Conservation (phyloP, 129 eudicot species). For the Tanacetum coccineum region DNA sequence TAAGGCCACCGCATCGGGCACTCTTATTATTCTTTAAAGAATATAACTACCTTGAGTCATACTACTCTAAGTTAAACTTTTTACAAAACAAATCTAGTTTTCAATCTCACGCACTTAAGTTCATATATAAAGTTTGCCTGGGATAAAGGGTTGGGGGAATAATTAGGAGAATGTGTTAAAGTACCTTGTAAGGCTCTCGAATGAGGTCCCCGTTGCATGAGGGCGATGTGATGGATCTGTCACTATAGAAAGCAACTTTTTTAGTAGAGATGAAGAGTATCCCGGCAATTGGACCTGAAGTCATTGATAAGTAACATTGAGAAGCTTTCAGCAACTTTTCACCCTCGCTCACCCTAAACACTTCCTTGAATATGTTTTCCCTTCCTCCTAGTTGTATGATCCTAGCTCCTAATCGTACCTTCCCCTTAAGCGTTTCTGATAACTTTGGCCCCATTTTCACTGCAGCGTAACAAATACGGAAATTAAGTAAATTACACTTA, state of each 20-base stretch:
- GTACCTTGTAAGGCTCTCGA: conserved; percentile 53
- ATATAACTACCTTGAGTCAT: too few relatives aligned
- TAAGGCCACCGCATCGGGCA: too few relatives aligned
- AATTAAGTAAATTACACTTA: neutral
- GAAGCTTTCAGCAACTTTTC: conserved; percentile 59
- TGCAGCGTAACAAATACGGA: conserved; percentile 19
- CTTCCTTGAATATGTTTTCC: conserved; percentile 47
- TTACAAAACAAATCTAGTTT: neutral
- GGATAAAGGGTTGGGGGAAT: neutral
- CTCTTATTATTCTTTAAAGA: too few relatives aligned
- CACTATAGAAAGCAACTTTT: conserved; percentile 59
- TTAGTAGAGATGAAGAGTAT: conserved; percentile 52
- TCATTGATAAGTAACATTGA: conserved; percentile 51
- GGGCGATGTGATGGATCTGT: conserved; percentile 38
- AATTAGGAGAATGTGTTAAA: neutral
- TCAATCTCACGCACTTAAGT: neutral
- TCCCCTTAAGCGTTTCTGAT: conserved; percentile 54
- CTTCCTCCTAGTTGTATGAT: conserved; percentile 44
- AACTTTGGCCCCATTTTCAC: conserved; percentile 52
- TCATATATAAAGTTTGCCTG: neutral
- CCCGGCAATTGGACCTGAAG: conserved; percentile 63
- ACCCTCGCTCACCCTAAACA: conserved; percentile 47
- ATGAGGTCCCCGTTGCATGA: conserved; percentile 38
- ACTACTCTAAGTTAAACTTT: too few relatives aligned
- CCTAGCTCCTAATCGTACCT: conserved; percentile 47